Base-by-base conservation (phyloP, 2,329 filamentous ascomycete species). In the Paraconiothyrium sp. region DNA sequence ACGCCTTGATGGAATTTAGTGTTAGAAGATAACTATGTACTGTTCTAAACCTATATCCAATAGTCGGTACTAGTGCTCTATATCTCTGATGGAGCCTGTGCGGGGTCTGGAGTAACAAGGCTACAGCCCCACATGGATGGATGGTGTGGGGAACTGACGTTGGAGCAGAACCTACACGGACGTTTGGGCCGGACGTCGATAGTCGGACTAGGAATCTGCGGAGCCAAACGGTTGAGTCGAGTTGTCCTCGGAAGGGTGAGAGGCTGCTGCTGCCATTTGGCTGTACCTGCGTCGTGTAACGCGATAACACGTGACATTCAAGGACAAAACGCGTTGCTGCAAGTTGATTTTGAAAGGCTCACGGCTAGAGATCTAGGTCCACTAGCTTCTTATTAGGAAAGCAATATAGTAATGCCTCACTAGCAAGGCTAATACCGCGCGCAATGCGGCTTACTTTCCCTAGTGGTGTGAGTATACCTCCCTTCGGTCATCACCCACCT, bases 81-180 rank as follows among this genome's bases (percentile, higher is more conserved):
- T 48, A 13, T 32, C 11, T 32, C 10, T 16, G 2, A 48, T 24
- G 24, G 46, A 32, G 24, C 30, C 13, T 20, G 30, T 48, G 46
- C 46, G 46, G 46, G 46, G 46, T 30, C 14, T 48, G 46, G 46
- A 48, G 46, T 48, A 30, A 32, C 30, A 30, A 13, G 39, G 39
- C 16, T 24, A 32, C 32, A 32, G 46, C 46, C 46, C 46, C 46
- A 48, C 46, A 48, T 48, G 24, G 4, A 48, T 48, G 24, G 4
- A 48, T 11, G 46, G 24, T 47, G 46, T 48, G 46, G 46, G 46
- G 46, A 48, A 48, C 43, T 24, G 39, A 10, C 43, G n/a, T 22
- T 11, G 43, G 43, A 22, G 20, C 7, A 11, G 20, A 22, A 13
- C n/a, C 2, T 20, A 46, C 20, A 11, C 14, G n/a, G 39, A 41